Conservation (phyloP, 2,329 filamentous ascomycete genomes). For the Colletotrichum eremochloae region DNA sequence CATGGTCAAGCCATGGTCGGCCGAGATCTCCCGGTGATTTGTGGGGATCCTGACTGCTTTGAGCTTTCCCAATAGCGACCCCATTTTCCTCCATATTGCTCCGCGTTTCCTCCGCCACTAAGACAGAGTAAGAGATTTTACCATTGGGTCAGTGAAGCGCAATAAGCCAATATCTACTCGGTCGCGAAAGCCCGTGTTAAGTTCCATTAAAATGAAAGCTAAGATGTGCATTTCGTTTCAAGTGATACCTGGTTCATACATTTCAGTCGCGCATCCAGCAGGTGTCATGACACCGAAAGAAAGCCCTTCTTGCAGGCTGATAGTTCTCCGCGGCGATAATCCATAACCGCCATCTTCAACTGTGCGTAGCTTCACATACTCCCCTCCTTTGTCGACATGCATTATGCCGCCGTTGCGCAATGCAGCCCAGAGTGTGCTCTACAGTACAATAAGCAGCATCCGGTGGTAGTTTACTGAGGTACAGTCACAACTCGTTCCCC, state of each 20-base stretch:
- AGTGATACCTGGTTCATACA: background rate
- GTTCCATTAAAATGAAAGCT: too few species aligned
- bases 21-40: background rate
- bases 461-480: too few species aligned
- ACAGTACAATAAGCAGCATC: background rate
- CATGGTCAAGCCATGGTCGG: background rate
- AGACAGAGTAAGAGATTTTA: background rate
- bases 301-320: background rate
- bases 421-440: background rate
- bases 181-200: background rate
- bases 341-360: background rate
- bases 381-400: too few species aligned
- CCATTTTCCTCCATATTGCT: constrained; percentile 17
- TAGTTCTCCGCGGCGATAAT: background rate
- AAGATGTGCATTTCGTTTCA: background rate
- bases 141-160: background rate
- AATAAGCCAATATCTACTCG: background rate
- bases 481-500: too few species aligned
- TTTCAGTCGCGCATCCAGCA: background rate
- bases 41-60: background rate
- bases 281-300: too few species aligned
- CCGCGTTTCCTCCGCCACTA: constrained; percentile 26
- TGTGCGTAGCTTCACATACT: background rate
- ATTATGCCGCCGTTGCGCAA: background rate
- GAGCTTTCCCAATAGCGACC: constrained; percentile 2